A percentile compares a stretch with the other conserved stretches of the same genome.
Evolutionary conservation across 2,329 filamentous ascomycete species (phyloP).

Genomic region (Karstenula rhodostoma): DNA sequence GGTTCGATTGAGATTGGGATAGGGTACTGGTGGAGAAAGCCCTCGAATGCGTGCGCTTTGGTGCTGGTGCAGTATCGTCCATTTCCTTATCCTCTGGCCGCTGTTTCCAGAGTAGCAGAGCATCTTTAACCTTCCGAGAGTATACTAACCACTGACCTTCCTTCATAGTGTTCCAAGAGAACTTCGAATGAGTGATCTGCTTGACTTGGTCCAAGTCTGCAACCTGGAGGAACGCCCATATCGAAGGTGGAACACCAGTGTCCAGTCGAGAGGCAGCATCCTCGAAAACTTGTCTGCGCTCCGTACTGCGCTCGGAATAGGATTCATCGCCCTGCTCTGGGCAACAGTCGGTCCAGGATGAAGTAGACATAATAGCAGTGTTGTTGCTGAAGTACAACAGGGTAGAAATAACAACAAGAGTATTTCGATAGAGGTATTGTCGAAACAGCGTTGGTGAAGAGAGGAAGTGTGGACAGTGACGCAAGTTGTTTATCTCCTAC

Average conservation of each 20-base stretch:
- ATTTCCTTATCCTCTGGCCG: not conserved
- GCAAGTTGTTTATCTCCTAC: conserved; percentile 6
- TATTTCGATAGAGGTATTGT: conserved; percentile 4
- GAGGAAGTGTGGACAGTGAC: not conserved
- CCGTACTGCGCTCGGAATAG: conserved; percentile 15
- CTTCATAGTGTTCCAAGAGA: conserved; percentile 11
- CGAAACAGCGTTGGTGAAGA: not conserved
- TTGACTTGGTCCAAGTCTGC: conserved; percentile 6
- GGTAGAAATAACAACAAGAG: conserved; percentile 3
- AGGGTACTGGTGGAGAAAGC: conserved; percentile 10
- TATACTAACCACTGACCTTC: not conserved
- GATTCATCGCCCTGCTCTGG: conserved; percentile 15
- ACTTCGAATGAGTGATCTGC: not conserved
- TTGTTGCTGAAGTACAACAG: conserved; percentile 2
- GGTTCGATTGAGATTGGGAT: conserved; percentile 2
- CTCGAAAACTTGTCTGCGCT: conserved; percentile 20
- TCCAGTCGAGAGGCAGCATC: conserved; percentile 7
- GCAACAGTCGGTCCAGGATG: conserved; percentile 10
- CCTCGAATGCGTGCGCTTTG: conserved; percentile 9
- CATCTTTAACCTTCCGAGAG: conserved; percentile 11
- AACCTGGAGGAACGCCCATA: conserved; percentile 22
- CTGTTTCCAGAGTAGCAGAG: conserved; percentile 17
- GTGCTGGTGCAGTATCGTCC: conserved; percentile 6
- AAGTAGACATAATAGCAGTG: conserved; percentile 4
- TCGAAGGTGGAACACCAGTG: conserved; percentile 2